A percentile compares a stretch with the other conserved stretches of the same genome.
phyloP scores from a whole-genome alignment of 495 filamentous ascomycete species.

The Aspergillus hancockii region DNA sequence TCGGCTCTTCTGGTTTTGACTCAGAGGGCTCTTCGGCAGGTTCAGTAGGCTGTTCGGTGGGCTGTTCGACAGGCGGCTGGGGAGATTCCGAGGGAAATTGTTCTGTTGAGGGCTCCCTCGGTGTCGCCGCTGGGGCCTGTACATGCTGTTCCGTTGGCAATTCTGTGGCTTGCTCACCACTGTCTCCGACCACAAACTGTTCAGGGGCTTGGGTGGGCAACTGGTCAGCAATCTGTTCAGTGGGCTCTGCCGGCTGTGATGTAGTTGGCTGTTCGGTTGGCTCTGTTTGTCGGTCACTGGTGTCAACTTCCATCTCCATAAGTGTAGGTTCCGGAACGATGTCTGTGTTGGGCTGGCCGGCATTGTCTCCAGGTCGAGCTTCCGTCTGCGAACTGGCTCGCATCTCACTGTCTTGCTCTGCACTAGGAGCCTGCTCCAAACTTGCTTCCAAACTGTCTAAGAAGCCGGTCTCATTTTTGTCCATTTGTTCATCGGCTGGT shows the following conservation, averaged over 20 bases:
- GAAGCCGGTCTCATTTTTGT: constrained; percentile 18
- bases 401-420: not conserved
- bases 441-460: constrained; percentile 27
- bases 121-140: constrained; percentile 8
- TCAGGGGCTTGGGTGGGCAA: not conserved
- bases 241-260: constrained; percentile 1
- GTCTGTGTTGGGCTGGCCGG: not conserved
- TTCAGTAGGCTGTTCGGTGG: constrained; percentile 15
- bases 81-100: constrained; percentile 6
- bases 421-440: constrained; percentile 8
- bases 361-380: constrained; percentile 1
- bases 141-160: not conserved
- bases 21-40: not conserved
- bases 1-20: not conserved
- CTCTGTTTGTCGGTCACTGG: constrained; percentile 2
- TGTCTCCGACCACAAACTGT: not conserved
- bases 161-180: not conserved
- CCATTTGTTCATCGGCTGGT: not conserved
- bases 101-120: constrained; percentile 15
- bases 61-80: constrained; percentile 9
- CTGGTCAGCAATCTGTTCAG: not conserved
- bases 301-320: constrained; percentile 3
- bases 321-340: not conserved
- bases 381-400: constrained; percentile 1
- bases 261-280: not conserved